Evolutionary conservation across 805 yeast genomes (phyloP), one percentile per base, ranked within the genome.

Genomic region (Diddensiella caesifluorescens): DNA sequence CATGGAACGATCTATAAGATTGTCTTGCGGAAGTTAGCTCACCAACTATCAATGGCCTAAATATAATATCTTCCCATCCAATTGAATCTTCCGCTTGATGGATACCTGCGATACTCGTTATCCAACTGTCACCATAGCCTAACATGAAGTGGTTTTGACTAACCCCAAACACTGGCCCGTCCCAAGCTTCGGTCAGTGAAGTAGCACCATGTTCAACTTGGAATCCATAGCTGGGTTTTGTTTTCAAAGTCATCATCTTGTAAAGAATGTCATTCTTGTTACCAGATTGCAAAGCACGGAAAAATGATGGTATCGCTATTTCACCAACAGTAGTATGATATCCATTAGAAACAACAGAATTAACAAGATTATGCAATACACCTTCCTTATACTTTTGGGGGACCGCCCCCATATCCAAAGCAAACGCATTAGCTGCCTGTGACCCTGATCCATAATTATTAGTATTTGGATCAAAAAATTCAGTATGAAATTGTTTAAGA

Each of bases 141-240:
- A 31, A 7, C 35, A 31, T 31, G 35, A 31, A 31, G 18, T 31
- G 35, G 35, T 31, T 31, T 6, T 31, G 35, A 21, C 35, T 31
- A 21, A 31, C 35, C 13, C 35, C 35, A 18, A 31, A 31, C 18
- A 21, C 18, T 31, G 35, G 35, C 15, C 35, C 35, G 18, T 31
- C 19, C 35, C 35, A 31, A n/a, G 35, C 35, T 21, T 31, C 35
- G 4, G 35, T 31, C n/a, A 31, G 20, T n/a, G 35, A 4, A 4
- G 35, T 31, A 18, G 35, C 35, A 15, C 18, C 18, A 16, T 31
- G 35, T 18, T 15, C 35, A 4, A 31, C 35, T 21, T 31, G 35
- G 20, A 15, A 31, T 15, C 35, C 35, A 31, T 31, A 31, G 20
- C 35, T 31, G 15, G 35, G 35, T 15, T 31, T 31, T n/a, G 35